phyloP scores from a whole-genome alignment of 2,329 filamentous ascomycete species.

The Monilinia fructigena region DNA sequence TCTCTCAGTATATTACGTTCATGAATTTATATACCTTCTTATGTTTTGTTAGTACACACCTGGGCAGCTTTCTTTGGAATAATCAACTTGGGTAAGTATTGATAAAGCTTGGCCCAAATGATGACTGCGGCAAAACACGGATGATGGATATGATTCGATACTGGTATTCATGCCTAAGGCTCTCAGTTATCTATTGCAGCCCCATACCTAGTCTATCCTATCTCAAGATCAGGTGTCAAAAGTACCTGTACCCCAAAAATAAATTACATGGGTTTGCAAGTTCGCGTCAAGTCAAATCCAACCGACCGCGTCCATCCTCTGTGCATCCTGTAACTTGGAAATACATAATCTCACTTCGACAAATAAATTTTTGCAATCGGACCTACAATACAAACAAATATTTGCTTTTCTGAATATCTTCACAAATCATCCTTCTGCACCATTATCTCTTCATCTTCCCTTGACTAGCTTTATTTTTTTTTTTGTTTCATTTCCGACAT shows the following conservation, averaged over 20 bases:
- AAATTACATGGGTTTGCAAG: conserved; percentile 16
- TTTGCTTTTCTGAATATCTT: not conserved
- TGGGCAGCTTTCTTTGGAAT: no score
- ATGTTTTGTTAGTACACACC: no score
- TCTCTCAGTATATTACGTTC: no score
- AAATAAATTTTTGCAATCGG: conserved; percentile 17
- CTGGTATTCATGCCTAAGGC: not conserved
- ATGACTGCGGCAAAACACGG: no score
- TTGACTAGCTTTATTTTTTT: conserved; percentile 16
- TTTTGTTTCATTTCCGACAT: conserved; percentile 7
- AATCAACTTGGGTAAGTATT: no score
- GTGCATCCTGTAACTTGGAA: conserved; percentile 7
- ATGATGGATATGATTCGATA: no score
- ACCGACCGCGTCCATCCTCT: conserved; percentile 19
- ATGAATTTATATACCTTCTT: no score
- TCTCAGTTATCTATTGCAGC: not conserved
- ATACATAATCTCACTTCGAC: conserved; percentile 8
- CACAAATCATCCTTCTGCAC: conserved; percentile 11
- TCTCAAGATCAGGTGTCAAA: not conserved
- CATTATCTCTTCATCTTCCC: conserved; percentile 2
- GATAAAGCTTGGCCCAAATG: no score
- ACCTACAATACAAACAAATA: conserved; percentile 7
- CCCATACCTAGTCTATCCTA: no score
- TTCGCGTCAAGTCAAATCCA: conserved; percentile 22
- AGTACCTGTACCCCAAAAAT: conserved; percentile 15